Percentiles rank a stretch among this genome's conserved stretches.
Evolutionary conservation across 2,329 filamentous ascomycete species (phyloP).

Genomic region (Beauveria sp.): DNA sequence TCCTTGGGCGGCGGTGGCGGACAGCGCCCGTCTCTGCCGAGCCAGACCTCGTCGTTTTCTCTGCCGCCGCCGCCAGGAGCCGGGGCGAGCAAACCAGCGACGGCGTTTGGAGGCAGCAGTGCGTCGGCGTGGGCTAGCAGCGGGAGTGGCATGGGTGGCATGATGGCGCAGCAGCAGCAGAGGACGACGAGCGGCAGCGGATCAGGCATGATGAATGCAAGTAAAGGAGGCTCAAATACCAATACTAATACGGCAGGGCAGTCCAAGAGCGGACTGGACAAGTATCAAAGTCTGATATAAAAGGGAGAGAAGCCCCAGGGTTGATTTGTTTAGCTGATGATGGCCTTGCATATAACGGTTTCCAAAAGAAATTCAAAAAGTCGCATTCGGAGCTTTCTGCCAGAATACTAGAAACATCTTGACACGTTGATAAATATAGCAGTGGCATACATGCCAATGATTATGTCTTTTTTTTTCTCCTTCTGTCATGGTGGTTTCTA

Average conservation of each 20-base stretch:
- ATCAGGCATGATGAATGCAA: constrained; percentile 19
- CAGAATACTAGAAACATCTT: too few species aligned
- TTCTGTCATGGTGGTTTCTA: too few species aligned
- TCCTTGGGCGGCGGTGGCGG: constrained; percentile 35
- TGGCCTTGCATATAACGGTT: neutral
- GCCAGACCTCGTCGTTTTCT: constrained; percentile 43
- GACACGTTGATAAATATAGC: too few species aligned
- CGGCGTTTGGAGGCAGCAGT: constrained; percentile 17
- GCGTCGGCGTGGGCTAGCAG: constrained; percentile 14
- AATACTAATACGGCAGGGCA: constrained; percentile 19
- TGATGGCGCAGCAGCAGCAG: constrained; percentile 16
- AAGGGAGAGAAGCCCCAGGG: neutral
- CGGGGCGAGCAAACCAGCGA: constrained; percentile 15
- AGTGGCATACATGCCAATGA: too few species aligned
- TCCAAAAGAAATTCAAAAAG: neutral
- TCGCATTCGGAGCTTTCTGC: too few species aligned
- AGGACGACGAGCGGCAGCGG: constrained; percentile 11
- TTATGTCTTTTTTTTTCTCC: too few species aligned
- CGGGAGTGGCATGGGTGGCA: constrained; percentile 12
- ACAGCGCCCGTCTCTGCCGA: constrained; percentile 24
- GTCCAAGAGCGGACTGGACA: constrained; percentile 51
- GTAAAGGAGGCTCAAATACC: constrained; percentile 16
- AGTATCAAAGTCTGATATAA: constrained; percentile 60
- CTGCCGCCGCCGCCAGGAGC: constrained; percentile 45
- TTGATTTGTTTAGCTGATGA: neutral